phyloP scores from a whole-genome alignment of 2,329 filamentous ascomycete species.

The Nothomitra cinnamomea region DNA sequence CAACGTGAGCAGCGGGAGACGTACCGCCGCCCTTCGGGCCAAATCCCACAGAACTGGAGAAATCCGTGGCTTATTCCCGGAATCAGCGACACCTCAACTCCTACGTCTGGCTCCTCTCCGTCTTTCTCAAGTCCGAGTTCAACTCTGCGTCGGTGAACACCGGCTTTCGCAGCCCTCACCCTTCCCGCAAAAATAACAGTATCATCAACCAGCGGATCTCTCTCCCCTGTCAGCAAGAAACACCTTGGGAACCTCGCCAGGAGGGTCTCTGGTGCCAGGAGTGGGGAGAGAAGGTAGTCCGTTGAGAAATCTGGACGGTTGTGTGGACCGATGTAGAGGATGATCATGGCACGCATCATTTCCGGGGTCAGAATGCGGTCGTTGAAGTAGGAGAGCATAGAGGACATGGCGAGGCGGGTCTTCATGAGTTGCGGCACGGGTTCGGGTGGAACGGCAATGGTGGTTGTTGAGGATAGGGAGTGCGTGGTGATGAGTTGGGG shows the following conservation, averaged over 20 bases:
- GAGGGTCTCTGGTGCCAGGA: conserved; percentile 71
- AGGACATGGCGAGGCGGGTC: conserved; percentile 83
- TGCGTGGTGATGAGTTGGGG: background rate
- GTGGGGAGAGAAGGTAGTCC: conserved; percentile 79
- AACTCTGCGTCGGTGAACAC: conserved; percentile 35
- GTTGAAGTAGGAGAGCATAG: conserved; percentile 97
- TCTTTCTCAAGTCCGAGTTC: conserved; percentile 35
- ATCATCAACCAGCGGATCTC: conserved; percentile 89
- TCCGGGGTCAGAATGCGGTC: conserved; percentile 88
- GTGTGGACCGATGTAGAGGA: conserved; percentile 87
- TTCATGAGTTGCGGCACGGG: conserved; percentile 40
- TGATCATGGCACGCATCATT: conserved; percentile 99
- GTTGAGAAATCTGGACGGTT: conserved; percentile 83
- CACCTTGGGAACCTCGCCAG: conserved; percentile 83
- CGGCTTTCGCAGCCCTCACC: conserved; percentile 59
- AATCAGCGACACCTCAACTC: conserved; percentile 67
- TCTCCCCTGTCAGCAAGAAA: conserved; percentile 85
- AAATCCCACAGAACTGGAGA: conserved; percentile 74
- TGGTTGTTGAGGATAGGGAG: conserved; percentile 14
- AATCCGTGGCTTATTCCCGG: conserved; percentile 90
- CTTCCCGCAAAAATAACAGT: conserved; percentile 91
- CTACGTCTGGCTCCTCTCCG: conserved; percentile 43
- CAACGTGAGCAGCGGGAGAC: conserved; percentile 63
- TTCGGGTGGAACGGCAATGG: too few species aligned
- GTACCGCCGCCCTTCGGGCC: conserved; percentile 79